phyloP scores from a whole-genome alignment of 768 basidiomycete genomes.

The Tricholoma matsutake region DNA sequence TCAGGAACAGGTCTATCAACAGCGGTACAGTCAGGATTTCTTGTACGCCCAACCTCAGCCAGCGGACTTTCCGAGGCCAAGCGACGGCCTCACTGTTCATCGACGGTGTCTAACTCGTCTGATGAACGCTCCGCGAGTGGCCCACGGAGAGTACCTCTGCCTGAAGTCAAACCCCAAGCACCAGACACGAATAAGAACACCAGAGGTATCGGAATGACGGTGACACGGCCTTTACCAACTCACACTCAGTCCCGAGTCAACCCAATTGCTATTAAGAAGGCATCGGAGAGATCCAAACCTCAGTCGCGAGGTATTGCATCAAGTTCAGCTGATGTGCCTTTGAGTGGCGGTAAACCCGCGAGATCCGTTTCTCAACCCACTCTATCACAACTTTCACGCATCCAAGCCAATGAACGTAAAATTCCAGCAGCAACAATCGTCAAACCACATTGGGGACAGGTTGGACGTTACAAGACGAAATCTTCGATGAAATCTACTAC shows the following conservation, averaged over 20 bases:
- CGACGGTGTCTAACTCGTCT: background rate
- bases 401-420: constrained; percentile 17
- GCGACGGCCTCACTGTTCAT: constrained; percentile 4
- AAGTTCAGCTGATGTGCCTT: background rate
- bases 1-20: constrained; percentile 2
- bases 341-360: background rate
- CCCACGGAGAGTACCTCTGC: constrained; percentile 21
- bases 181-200: background rate
- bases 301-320: background rate
- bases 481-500: constrained; percentile 10
- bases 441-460: constrained; percentile 13
- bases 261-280: background rate
- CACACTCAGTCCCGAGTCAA: background rate
- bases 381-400: constrained; percentile 25
- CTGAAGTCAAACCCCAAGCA: constrained; percentile 9
- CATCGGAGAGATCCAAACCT: background rate
- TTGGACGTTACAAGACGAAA: constrained; percentile 15
- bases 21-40: background rate
- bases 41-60: constrained; percentile 12
- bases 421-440: background rate
- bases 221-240: background rate
- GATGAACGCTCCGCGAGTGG: constrained; percentile 15
- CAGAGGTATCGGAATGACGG: background rate
- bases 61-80: constrained; percentile 5
- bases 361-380: constrained; percentile 20